Evolutionary conservation across 2,329 filamentous ascomycete genomes (phyloP).

Genomic region (Ophiostoma quercus): DNA sequence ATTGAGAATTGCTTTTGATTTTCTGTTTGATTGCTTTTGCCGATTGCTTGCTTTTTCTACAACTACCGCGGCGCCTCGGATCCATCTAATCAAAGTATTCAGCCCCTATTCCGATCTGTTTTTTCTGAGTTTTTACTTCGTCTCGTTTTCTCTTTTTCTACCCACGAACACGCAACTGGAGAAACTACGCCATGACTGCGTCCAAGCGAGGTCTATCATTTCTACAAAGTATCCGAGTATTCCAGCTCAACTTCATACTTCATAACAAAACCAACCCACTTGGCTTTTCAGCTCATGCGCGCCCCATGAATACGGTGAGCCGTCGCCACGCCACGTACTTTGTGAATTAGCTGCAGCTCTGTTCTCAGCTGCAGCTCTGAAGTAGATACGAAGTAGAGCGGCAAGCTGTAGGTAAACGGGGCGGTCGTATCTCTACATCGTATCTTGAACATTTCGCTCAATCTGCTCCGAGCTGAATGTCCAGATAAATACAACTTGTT

Average conservation of each 20-base stretch:
- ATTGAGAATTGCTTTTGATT: not conserved
- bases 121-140: not conserved
- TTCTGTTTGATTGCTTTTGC: not conserved
- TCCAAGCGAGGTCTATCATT: not conserved
- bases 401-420: not conserved
- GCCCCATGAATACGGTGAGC: slow-evolving; percentile 12
- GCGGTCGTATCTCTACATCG: not conserved
- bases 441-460: not conserved
- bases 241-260: too few relatives aligned
- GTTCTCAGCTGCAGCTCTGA: not conserved
- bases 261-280: not conserved
- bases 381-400: too few relatives aligned
- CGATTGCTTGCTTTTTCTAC: not conserved
- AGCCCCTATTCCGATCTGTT: slow-evolving; percentile 1
- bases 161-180: not conserved
- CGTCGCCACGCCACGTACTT: not conserved
- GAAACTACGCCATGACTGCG: not conserved
- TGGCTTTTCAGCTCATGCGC: not conserved
- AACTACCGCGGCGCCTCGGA: not conserved
- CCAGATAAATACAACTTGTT: not conserved
- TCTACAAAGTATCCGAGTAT: too few relatives aligned
- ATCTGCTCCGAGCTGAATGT: not conserved
- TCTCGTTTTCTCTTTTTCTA: not conserved
- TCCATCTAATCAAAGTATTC: slow-evolving; percentile 7
- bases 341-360: not conserved